Evolutionary conservation across 202 grass and related monocot species (phyloP), one percentile per base, ranked within the genome.

Genomic region (Panicum virgatum): DNA sequence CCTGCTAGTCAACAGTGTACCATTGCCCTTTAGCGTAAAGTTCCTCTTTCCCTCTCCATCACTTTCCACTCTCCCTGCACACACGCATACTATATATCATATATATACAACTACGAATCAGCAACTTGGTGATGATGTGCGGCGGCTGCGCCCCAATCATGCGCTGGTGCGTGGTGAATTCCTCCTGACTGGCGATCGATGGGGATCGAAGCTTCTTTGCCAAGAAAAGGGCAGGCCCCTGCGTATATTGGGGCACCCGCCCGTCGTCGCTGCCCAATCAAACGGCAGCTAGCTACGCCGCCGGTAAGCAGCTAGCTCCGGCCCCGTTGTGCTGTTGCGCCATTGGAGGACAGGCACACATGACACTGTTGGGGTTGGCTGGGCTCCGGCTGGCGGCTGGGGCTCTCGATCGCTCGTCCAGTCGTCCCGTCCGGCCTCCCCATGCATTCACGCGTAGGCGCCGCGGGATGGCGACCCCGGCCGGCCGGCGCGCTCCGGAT

Each of bases 121-220:
- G 32, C 14, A 23, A 39, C 59, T 7, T 50, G 25, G 26, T n/a
- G n/a, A n/a, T n/a, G n/a, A n/a, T n/a, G n/a, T n/a, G 45, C 9
- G 27, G n/a, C n/a, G n/a, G n/a, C n/a, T n/a, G n/a, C n/a, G n/a
- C n/a, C 27, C 77, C 64, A 85, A 85, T 85, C 65, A 85, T 85
- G 50, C 20, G 51, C 0, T n/a, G n/a, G n/a, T n/a, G n/a, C n/a
- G n/a, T n/a, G n/a, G n/a, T n/a, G 69, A 72, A 30, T 52, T 72
- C 9, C 69, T 42, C 58, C 27, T 76, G 63, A 76, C 76, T 70
- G 82, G 87, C 10, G n/a, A n/a, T n/a, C n/a, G n/a, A n/a, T n/a
- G n/a, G n/a, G n/a, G 50, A 43, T 60, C 11, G 39, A 80, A 37
- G 76, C 69, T 69, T 37, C 52, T 84, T 84, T 84, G 81, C 69